Conservation (phyloP, 768 basidiomycete species). For the Termitomyces sp. region DNA sequence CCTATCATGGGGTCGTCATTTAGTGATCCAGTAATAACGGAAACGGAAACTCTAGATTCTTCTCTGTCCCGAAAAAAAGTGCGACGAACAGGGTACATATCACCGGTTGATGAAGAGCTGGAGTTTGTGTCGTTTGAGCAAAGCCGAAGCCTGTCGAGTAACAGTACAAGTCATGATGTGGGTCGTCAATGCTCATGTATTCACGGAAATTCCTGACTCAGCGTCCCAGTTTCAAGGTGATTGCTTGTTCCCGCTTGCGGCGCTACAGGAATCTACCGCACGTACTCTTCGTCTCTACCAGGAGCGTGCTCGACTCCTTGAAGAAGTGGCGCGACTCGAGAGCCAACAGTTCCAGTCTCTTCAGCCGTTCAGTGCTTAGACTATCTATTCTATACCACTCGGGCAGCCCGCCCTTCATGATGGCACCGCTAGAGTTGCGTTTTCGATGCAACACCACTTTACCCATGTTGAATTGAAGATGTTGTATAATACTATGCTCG, state of each 20-base stretch:
- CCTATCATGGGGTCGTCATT: constrained; percentile 25
- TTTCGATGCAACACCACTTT: neutral
- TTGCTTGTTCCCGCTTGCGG: neutral
- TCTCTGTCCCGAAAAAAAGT: constrained; percentile 18
- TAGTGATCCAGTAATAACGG: constrained; percentile 2
- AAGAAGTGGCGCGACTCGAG: constrained; percentile 44
- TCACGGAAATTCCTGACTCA: neutral
- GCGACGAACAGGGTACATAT: constrained; percentile 50
- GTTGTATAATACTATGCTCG: neutral
- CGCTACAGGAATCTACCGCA: constrained; percentile 20
- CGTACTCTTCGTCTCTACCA: constrained; percentile 47
- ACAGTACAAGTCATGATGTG: constrained; percentile 2
- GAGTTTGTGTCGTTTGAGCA: constrained; percentile 48
- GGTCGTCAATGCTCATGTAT: neutral
- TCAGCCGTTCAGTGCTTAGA: neutral
- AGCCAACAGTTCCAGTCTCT: neutral
- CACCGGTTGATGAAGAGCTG: constrained; percentile 42
- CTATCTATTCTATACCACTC: neutral
- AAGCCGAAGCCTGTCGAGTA: constrained; percentile 17
- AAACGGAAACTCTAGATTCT: neutral
- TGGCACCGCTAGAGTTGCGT: neutral
- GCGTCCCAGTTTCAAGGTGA: neutral
- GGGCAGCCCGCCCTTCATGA: neutral
- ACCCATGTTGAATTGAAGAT: neutral
- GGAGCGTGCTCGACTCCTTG: constrained; percentile 51